Percentiles rank a stretch among this genome's conserved stretches.
Conservation (phyloP, 2,329 filamentous ascomycete species). For the Fusarium succisae region DNA sequence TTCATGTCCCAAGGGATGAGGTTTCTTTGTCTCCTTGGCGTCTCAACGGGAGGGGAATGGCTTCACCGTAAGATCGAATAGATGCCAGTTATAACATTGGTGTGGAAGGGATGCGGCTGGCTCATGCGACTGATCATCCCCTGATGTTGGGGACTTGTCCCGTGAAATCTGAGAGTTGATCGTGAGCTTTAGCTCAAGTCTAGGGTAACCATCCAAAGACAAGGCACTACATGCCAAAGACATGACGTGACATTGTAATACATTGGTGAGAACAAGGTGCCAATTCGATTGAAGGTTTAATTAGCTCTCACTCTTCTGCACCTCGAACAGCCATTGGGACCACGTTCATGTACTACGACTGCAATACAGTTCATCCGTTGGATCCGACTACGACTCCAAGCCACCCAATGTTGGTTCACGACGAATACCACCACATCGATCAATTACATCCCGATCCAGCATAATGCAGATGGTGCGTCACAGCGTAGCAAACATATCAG, state of each 20-base stretch:
- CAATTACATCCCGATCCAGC: constrained; percentile 8
- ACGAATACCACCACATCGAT: constrained; percentile 5
- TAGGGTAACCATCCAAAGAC: constrained; percentile 15
- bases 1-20: constrained; percentile 23
- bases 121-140: neutral
- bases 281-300: neutral
- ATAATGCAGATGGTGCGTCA: constrained; percentile 25
- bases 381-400: neutral
- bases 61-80: neutral
- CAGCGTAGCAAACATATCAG: constrained; percentile 5
- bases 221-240: constrained; percentile 1
- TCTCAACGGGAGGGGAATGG: constrained; percentile 30
- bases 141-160: neutral
- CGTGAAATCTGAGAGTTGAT: neutral
- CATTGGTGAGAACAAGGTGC: neutral
- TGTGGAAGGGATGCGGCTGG: neutral
- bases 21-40: constrained; percentile 9
- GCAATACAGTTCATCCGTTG: constrained; percentile 15
- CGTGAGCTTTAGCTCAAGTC: neutral
- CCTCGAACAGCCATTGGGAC: constrained; percentile 5
- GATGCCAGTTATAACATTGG: neutral
- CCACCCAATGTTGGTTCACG: constrained; percentile 1
- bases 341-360: constrained; percentile 19
- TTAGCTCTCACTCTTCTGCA: neutral
- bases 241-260: neutral